A percentile compares a stretch with the other conserved stretches of the same genome.
phyloP scores from a whole-genome alignment of 2,329 filamentous ascomycete genomes.

The Tolypocladium amazonense region DNA sequence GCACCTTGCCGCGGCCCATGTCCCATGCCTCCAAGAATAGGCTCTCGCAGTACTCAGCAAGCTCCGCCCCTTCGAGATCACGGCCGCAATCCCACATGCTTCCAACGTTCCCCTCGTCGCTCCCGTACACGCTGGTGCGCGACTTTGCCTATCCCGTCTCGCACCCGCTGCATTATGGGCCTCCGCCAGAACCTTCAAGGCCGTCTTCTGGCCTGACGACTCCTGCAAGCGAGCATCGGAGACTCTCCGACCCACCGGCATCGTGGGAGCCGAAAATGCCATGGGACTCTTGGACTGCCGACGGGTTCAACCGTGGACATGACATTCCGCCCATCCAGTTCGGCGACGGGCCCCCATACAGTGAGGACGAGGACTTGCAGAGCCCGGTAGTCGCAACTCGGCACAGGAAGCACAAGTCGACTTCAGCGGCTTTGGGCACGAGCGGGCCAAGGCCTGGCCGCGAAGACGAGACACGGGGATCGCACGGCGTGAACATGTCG shows the following conservation, averaged over 20 bases:
- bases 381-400: conserved; percentile 79
- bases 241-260: conserved; percentile 72
- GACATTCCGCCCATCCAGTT: conserved; percentile 77
- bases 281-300: conserved; percentile 45
- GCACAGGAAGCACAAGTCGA: conserved; percentile 77
- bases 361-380: conserved; percentile 89
- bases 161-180: conserved; percentile 88
- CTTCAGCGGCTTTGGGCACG: conserved; percentile 35
- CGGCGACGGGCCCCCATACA: conserved; percentile 83
- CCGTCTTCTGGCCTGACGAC: conserved; percentile 75
- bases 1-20: conserved; percentile 52
- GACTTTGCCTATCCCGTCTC: conserved; percentile 85
- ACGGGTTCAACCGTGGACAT: conserved; percentile 49
- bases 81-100: conserved; percentile 74
- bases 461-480: conserved; percentile 26
- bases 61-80: conserved; percentile 59
- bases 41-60: conserved; percentile 71
- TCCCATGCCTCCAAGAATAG: conserved; percentile 73
- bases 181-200: conserved; percentile 61
- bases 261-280: conserved; percentile 61
- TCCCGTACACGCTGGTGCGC: conserved; percentile 80
- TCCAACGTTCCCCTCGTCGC: conserved; percentile 72
- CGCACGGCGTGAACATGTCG: conserved; percentile 33
- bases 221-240: conserved; percentile 66
- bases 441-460: conserved; percentile 35